A percentile compares a stretch with the other conserved stretches of the same genome.
These are phyloP conservation scores for Chlorella sp. DNA, from an alignment of 139 green algal genomes.

Conservation along the genomic window DNA sequence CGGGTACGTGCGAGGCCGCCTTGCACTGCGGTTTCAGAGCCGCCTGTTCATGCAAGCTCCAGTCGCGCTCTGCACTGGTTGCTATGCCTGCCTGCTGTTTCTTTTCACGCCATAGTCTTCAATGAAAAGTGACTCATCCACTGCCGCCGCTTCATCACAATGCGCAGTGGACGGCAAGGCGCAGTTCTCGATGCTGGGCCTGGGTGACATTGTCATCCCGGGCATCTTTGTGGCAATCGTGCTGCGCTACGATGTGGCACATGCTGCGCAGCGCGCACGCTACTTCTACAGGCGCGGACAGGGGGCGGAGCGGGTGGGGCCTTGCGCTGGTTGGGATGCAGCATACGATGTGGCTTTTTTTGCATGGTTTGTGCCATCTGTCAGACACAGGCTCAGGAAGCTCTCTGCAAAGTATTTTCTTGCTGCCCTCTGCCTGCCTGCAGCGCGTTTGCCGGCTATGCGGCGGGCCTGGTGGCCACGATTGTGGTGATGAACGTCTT, in stretches of 20 bases:
- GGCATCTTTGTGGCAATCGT: slow-evolving; percentile 98
- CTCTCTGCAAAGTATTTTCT: too few relatives aligned
- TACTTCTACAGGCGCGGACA: slow-evolving; percentile 50
- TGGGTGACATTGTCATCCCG: slow-evolving; percentile 95
- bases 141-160: too few relatives aligned
- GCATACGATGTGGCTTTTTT: background rate
- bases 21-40: too few relatives aligned
- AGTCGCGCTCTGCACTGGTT: too few relatives aligned
- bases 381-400: too few relatives aligned
- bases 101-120: too few relatives aligned
- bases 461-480: slow-evolving; percentile 83
- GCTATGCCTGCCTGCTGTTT: too few relatives aligned
- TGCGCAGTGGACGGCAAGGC: slow-evolving; percentile 7
- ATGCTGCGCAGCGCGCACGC: slow-evolving; percentile 29
- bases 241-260: slow-evolving; percentile 85
- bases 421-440: background rate
- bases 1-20: background rate
- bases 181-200: slow-evolving; percentile 96
- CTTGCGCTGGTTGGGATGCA: too few relatives aligned
- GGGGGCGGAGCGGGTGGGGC: background rate
- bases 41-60: too few relatives aligned
- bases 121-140: too few relatives aligned
- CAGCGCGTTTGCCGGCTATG: slow-evolving; percentile 88
- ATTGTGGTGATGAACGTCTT: slow-evolving; percentile 99
- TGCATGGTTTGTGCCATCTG: background rate